Evolutionary conservation across 2,329 filamentous ascomycete species (phyloP).

Genomic region (Monilinia fructigena): DNA sequence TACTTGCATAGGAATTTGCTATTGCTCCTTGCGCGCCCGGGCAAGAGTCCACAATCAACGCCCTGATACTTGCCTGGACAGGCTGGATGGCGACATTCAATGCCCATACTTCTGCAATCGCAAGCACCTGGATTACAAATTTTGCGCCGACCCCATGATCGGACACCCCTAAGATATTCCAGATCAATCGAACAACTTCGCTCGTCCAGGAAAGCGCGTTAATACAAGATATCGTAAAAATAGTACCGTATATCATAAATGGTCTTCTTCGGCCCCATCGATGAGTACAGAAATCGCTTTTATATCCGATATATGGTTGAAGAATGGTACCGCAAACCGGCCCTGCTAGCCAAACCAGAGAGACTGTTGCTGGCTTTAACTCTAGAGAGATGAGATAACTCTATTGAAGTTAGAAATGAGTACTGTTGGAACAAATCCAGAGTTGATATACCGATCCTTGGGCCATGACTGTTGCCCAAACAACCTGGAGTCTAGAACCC

Average conservation of each 20-base stretch:
- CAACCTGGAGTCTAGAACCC: background rate
- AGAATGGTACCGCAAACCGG: conserved; percentile 53
- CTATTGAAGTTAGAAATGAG: background rate
- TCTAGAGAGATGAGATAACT: conserved; percentile 2
- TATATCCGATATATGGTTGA: conserved; percentile 53
- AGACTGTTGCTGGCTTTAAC: background rate
- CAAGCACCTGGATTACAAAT: conserved; percentile 40
- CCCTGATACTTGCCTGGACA: conserved; percentile 39
- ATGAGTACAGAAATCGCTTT: conserved; percentile 50
- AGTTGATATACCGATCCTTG: background rate
- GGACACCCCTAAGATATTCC: background rate
- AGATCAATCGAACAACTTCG: background rate
- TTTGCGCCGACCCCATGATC: background rate
- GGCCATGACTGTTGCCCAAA: conserved; percentile 5
- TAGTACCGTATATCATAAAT: conserved; percentile 51
- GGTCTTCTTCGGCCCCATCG: conserved; percentile 48
- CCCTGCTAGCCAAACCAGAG: conserved; percentile 50
- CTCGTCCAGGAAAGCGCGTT: background rate
- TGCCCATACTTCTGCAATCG: conserved; percentile 48
- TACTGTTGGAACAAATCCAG: background rate
- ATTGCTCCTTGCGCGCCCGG: conserved; percentile 36
- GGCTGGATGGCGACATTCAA: conserved; percentile 40
- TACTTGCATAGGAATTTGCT: conserved; percentile 39
- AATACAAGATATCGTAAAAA: conserved; percentile 47
- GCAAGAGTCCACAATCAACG: conserved; percentile 39